Evolutionary conservation across 192 early-diverging fungal genomes (phyloP).

Genomic region (Ambispora gerdemannii): DNA sequence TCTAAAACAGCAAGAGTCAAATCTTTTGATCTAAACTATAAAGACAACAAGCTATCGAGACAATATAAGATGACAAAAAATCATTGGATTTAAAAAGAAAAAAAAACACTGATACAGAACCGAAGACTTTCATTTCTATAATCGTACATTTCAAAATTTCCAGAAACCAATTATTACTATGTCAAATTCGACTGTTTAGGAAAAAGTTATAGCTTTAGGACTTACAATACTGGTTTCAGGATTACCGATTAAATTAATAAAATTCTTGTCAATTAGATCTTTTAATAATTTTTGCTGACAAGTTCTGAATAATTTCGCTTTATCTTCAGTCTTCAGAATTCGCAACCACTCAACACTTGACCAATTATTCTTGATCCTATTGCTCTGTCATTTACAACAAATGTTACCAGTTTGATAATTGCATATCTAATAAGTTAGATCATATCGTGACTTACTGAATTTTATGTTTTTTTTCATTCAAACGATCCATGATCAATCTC

Average conservation of each 20-base stretch:
- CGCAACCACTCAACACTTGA: conserved; percentile 10
- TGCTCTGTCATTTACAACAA: conserved; percentile 17
- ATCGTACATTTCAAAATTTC: no score
- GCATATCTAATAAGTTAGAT: not conserved
- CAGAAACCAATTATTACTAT: no score
- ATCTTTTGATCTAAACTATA: no score
- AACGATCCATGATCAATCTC: conserved; percentile 3
- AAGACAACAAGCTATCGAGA: no score
- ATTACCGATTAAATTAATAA: conserved; percentile 22
- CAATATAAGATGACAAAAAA: no score
- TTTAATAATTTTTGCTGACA: conserved; percentile 21
- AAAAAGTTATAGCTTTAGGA: no score
- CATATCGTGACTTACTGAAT: conserved; percentile 8
- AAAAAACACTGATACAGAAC: no score
- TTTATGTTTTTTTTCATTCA: conserved; percentile 15
- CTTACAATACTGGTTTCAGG: conserved; percentile 3
- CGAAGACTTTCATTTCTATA: no score
- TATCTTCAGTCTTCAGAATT: conserved; percentile 24
- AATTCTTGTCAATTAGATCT: conserved; percentile 13
- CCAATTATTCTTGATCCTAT: conserved; percentile 25
- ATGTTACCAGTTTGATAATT: not conserved
- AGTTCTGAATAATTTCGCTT: conserved; percentile 17
- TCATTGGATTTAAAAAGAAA: no score
- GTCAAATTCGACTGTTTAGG: no score
- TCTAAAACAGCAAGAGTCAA: no score